These are phyloP conservation scores for Solanum hybrid DNA, from an alignment of 305 asterid species.

Conservation along the genomic window DNA sequence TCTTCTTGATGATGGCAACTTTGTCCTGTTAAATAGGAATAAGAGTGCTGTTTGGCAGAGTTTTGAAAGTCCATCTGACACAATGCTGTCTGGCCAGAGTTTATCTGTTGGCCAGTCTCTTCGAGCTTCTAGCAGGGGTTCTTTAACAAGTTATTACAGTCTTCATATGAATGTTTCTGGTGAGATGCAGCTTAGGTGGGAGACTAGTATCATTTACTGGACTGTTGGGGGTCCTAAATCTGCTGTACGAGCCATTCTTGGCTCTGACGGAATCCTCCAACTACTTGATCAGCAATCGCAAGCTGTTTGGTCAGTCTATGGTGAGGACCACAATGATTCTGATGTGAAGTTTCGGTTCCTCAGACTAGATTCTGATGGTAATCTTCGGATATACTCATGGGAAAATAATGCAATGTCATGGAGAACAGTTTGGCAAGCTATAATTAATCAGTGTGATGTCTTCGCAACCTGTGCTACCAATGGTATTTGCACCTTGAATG, in stretches of 20 bases:
- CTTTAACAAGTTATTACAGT: conserved; percentile 31
- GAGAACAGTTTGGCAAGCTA: conserved; percentile 38
- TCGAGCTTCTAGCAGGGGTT: conserved; percentile 22
- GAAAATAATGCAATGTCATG: conserved; percentile 24
- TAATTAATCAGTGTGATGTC: conserved; percentile 33
- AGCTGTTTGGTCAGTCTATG: conserved; percentile 28
- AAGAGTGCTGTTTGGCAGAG: conserved; percentile 33
- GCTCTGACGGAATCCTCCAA: conserved; percentile 20
- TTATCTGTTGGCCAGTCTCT: conserved; percentile 21
- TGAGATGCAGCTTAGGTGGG: conserved; percentile 33
- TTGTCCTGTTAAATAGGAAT: conserved; percentile 22
- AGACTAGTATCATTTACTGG: conserved; percentile 35
- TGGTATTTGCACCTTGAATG: conserved; percentile 28
- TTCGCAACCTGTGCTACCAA: conserved; percentile 33
- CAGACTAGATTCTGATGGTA: conserved; percentile 40
- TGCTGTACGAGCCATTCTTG: conserved; percentile 15
- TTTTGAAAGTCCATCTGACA: conserved; percentile 31
- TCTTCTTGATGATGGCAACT: conserved; percentile 31
- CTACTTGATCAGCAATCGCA: conserved; percentile 18
- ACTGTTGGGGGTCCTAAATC: conserved; percentile 15
- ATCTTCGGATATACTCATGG: conserved; percentile 42
- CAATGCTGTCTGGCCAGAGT: conserved; percentile 40
- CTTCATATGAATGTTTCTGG: conserved; percentile 24
- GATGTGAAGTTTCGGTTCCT: conserved; percentile 29
- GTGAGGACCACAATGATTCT: conserved; percentile 30